phyloP scores from a whole-genome alignment of 1,284 basidiomycete genomes.

The Veloboletus limbatus region DNA sequence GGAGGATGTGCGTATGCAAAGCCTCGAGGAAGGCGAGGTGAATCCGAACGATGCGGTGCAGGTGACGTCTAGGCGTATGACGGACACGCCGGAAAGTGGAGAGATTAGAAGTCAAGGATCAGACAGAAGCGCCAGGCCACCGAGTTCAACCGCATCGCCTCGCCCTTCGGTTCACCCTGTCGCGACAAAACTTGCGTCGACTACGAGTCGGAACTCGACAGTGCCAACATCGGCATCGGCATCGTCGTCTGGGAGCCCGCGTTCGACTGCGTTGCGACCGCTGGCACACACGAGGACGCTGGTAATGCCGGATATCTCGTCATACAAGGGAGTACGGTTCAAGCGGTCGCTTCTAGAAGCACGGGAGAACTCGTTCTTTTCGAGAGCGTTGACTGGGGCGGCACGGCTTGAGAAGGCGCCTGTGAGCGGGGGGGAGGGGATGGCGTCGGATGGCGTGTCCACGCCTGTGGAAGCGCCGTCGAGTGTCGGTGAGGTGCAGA shows the following conservation, averaged over 20 bases:
- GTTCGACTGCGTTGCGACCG: conserved; percentile 3
- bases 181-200: background rate
- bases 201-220: background rate
- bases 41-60: conserved; percentile 3
- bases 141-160: background rate
- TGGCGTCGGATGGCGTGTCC: background rate
- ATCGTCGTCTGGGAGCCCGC: background rate
- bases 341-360: conserved; percentile 11
- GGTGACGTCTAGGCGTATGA: background rate
- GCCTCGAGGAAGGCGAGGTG: conserved; percentile 25
- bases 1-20: conserved; percentile 8
- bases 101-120: conserved; percentile 18
- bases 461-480: background rate
- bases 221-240: background rate
- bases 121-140: too few relatives aligned
- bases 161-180: background rate
- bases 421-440: background rate
- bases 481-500: background rate
- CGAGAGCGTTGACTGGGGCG: conserved; percentile 17
- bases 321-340: conserved; percentile 22
- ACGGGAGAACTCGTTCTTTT: conserved; percentile 26
- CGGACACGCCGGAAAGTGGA: conserved; percentile 14
- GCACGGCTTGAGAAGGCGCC: background rate
- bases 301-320: conserved; percentile 26
- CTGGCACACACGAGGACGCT: conserved; percentile 1